Conservation (phyloP, 208 protist species). For the Crithidia sp. region DNA sequence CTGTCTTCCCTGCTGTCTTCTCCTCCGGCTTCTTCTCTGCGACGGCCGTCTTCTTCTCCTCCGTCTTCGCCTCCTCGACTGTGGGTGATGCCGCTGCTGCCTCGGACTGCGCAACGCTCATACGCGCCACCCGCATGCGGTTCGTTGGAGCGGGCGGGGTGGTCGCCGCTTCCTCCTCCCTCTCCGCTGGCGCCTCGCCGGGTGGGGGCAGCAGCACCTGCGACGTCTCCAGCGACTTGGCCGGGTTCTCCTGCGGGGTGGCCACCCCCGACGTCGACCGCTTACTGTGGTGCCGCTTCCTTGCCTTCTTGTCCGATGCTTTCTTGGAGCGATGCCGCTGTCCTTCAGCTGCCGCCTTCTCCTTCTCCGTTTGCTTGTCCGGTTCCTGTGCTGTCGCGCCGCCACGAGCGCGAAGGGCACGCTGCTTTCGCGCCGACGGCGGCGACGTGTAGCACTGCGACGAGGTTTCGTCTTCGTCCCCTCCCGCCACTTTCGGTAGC, state of each 20-base stretch:
- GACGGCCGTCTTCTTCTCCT: not conserved
- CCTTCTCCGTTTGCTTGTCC: not conserved
- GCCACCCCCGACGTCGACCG: not conserved
- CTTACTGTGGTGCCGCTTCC: not conserved
- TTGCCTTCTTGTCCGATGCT: not conserved
- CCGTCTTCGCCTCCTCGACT: not conserved
- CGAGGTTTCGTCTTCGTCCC: not conserved
- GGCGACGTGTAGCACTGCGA: not conserved
- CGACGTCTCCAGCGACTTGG: constrained; percentile 9
- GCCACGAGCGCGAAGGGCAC: not conserved
- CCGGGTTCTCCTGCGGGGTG: not conserved
- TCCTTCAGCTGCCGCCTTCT: not conserved
- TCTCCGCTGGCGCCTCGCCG: not conserved
- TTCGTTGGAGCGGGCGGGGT: not conserved
- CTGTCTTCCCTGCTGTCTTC: not conserved
- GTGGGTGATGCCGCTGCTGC: not conserved
- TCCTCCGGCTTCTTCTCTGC: not conserved
- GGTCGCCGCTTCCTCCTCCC: not conserved
- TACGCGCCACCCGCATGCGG: not conserved
- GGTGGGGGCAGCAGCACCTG: constrained; percentile 2
- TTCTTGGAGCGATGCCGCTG: not conserved
- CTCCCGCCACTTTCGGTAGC: not conserved
- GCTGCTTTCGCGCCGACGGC: not conserved
- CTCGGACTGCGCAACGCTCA: not conserved
- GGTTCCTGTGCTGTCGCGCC: not conserved